These are phyloP conservation scores for Sordaria brevicollis DNA, from an alignment of 495 filamentous ascomycete species.

Conservation along the genomic window DNA sequence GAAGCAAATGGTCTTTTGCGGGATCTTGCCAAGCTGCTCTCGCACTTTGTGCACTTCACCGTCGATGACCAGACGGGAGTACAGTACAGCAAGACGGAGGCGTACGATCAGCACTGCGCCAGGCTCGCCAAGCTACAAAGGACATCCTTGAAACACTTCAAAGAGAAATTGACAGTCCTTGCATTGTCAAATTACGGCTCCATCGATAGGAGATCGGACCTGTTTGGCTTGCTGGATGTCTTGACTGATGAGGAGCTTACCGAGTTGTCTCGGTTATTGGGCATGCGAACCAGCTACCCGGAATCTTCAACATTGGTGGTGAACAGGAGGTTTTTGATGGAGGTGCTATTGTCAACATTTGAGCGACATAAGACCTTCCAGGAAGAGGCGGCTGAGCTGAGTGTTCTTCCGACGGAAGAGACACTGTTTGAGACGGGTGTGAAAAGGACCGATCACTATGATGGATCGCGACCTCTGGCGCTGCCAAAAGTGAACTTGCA, in stretches of 20 bases:
- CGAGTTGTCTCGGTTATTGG: slow-evolving; percentile 59
- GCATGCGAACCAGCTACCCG: slow-evolving; percentile 71
- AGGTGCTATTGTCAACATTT: slow-evolving; percentile 65
- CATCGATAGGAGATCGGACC: slow-evolving; percentile 66
- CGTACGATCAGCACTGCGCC: slow-evolving; percentile 70
- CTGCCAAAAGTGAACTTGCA: slow-evolving; percentile 94
- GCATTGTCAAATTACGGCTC: slow-evolving; percentile 88
- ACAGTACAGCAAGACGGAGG: slow-evolving; percentile 58
- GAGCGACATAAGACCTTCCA: slow-evolving; percentile 78
- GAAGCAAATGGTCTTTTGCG: slow-evolving; percentile 69
- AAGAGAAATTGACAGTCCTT: slow-evolving; percentile 80
- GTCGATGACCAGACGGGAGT: slow-evolving; percentile 85
- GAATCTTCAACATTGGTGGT: slow-evolving; percentile 49
- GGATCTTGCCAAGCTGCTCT: slow-evolving; percentile 67
- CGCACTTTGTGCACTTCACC: slow-evolving; percentile 78
- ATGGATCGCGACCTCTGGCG: slow-evolving; percentile 79
- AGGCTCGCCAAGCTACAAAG: slow-evolving; percentile 72
- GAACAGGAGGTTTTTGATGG: slow-evolving; percentile 59
- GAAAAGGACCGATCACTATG: slow-evolving; percentile 76
- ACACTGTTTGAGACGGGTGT: slow-evolving; percentile 79
- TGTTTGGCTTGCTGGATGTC: slow-evolving; percentile 63
- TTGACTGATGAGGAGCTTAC: slow-evolving; percentile 65
- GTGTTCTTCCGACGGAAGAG: slow-evolving; percentile 72
- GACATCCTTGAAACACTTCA: slow-evolving; percentile 71
- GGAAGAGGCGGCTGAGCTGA: slow-evolving; percentile 59